Base-by-base conservation (phyloP, 2,329 filamentous ascomycete genomes). In the Lizonia empirigonia region DNA sequence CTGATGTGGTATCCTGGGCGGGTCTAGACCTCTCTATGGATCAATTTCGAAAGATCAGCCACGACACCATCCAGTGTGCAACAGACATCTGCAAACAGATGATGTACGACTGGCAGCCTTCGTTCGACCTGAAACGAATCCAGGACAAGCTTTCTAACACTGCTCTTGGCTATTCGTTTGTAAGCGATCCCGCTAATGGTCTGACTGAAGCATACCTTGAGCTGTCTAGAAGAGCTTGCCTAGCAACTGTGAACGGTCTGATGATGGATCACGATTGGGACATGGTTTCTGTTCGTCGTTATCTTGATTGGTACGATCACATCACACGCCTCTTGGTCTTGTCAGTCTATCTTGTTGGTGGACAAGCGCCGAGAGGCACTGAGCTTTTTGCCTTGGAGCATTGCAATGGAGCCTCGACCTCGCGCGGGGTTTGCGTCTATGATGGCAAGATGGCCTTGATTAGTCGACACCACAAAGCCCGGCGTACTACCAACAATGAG, bases 381-480 rank as follows among this genome's bases (percentile, higher is more conserved):
- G 27, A 42, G 29, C 26, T 42, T n/a, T 24, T 42, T 22, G 20
- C 39, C 18, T 23, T 33, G n/a, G 39, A 42, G 16, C 39, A 33
- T 42, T 18, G 27, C 20, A 42, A 42, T 15, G 18, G 39, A 16
- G 15, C 39, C 9, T 24, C 23, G 23, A 24, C 23, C 18, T 29
- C 38, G 18, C 24, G 38, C 20, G 24, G 38, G 19, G 38, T 41
- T 29, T 29, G 38, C 16, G 38, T 41, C 15, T 41, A 29, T 22
- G 15, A 20, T 41, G 19, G 38, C 22, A 41, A 41, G 38, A 41
- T 41, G n/a, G 38, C 38, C n/a, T 22, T 41, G 3, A 41, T 41
- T 19, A 29, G 22, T 22, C 13, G 24, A 30, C 38, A 29, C 27
- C 24, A 41, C 19, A 41, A 41, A 18, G 15, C 38, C 29, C 24